phyloP scores from a whole-genome alignment of 2,329 filamentous ascomycete genomes.

The Scortechinia acanthostroma region DNA sequence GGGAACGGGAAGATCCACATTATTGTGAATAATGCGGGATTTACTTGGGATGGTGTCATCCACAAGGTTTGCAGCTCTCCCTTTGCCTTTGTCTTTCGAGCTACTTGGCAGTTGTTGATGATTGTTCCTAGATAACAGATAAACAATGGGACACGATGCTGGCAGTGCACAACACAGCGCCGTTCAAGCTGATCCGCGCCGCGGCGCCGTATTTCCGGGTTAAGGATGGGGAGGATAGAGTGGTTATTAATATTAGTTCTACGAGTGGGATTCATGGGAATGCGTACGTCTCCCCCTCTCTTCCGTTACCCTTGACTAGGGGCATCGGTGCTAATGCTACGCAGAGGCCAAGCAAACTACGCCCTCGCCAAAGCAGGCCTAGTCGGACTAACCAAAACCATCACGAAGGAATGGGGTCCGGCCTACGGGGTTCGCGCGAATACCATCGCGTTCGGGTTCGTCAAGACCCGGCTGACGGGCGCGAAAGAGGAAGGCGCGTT shows the following conservation, averaged over 20 bases:
- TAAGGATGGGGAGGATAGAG: slow-evolving; percentile 71
- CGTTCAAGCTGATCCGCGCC: slow-evolving; percentile 75
- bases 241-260: slow-evolving; percentile 76
- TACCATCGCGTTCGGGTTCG: slow-evolving; percentile 77
- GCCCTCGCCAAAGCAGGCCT: slow-evolving; percentile 78
- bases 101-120: slow-evolving; percentile 8
- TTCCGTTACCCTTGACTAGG: too few relatives aligned
- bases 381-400: slow-evolving; percentile 76
- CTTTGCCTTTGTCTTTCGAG: neutral
- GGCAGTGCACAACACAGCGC: slow-evolving; percentile 74
- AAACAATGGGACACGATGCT: slow-evolving; percentile 89
- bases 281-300: slow-evolving; percentile 28
- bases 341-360: slow-evolving; percentile 76
- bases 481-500: slow-evolving; percentile 81
- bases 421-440: slow-evolving; percentile 76
- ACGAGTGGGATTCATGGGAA: slow-evolving; percentile 81
- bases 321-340: too few relatives aligned
- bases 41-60: slow-evolving; percentile 88
- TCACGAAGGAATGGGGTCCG: slow-evolving; percentile 88
- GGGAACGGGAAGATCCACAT: slow-evolving; percentile 83
- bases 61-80: slow-evolving; percentile 52
- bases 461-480: slow-evolving; percentile 72
- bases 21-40: slow-evolving; percentile 86
- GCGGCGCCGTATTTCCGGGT: slow-evolving; percentile 84
- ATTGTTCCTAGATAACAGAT: slow-evolving; percentile 57